Conservation (phyloP, 139 green algal species). For the Chloropicon primus region DNA sequence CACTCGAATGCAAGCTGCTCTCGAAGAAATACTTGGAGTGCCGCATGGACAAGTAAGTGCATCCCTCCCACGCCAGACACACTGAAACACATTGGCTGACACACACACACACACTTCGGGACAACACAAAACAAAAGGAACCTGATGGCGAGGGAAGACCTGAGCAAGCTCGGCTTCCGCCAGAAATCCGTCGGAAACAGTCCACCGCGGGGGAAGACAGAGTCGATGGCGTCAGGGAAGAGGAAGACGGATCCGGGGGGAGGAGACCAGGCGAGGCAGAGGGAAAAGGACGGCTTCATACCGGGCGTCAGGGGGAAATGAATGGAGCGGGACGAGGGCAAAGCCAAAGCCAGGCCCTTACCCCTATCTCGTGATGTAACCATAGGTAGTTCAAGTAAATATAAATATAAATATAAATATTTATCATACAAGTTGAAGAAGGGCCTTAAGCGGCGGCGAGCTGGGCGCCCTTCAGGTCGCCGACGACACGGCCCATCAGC, state of each 20-base stretch:
- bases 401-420: too few species aligned
- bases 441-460: too few species aligned
- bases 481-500: neutral
- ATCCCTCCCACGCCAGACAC: neutral
- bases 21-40: slow-evolving; percentile 73
- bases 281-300: neutral
- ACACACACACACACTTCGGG: neutral
- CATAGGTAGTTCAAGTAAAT: too few species aligned
- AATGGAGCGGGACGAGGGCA: too few species aligned
- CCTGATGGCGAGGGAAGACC: slow-evolving; percentile 61
- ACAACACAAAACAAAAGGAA: slow-evolving; percentile 24
- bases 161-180: slow-evolving; percentile 55
- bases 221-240: neutral
- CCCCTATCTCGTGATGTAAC: too few species aligned
- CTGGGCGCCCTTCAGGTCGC: neutral
- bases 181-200: too few species aligned
- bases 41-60: slow-evolving; percentile 65
- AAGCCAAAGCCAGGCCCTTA: too few species aligned
- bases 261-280: neutral
- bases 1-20: slow-evolving; percentile 46
- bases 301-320: neutral
- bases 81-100: neutral
- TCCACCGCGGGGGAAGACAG: too few species aligned
- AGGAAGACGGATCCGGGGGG: neutral
- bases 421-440: too few species aligned